A percentile compares a stretch with the other conserved stretches of the same genome.
Evolutionary conservation across 768 basidiomycete genomes (phyloP).

Genomic region (Trametes sanguinea): DNA sequence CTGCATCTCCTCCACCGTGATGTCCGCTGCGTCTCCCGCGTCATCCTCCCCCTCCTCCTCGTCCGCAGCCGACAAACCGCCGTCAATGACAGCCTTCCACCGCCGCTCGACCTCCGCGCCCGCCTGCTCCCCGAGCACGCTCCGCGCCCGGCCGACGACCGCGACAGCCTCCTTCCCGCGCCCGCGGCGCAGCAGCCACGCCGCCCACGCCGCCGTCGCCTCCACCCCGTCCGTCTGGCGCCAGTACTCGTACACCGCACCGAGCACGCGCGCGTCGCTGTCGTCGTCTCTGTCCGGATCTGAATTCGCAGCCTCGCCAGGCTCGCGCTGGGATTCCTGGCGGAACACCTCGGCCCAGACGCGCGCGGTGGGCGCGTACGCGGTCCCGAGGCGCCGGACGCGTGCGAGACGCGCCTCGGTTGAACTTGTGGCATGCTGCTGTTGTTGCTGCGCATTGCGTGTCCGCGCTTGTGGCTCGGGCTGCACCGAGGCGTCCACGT

Average conservation of each 20-base stretch:
- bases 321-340: slow-evolving; percentile 25
- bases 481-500: slow-evolving; percentile 10
- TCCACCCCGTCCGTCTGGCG: slow-evolving; percentile 38
- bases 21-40: slow-evolving; percentile 1
- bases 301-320: slow-evolving; percentile 23
- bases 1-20: slow-evolving; percentile 2
- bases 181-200: slow-evolving; percentile 47
- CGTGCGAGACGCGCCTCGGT: slow-evolving; percentile 24
- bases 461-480: not conserved
- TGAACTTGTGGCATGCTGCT: not conserved
- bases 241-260: slow-evolving; percentile 47
- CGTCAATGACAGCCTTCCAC: slow-evolving; percentile 35
- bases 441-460: not conserved
- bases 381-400: slow-evolving; percentile 43
- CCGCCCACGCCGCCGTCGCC: slow-evolving; percentile 47
- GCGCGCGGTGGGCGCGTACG: slow-evolving; percentile 44
- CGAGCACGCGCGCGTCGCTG: slow-evolving; percentile 32
- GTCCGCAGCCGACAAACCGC: not conserved
- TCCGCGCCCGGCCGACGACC: slow-evolving; percentile 38
- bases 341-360: slow-evolving; percentile 49
- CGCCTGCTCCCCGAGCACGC: slow-evolving; percentile 31
- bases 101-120: slow-evolving; percentile 38
- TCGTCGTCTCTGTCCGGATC: slow-evolving; percentile 12
- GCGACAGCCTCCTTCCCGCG: slow-evolving; percentile 43
- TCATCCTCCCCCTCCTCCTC: slow-evolving; percentile 4